Base-by-base conservation (phyloP, 768 basidiomycete species). In the Boletus pseudo-olivaceus region DNA sequence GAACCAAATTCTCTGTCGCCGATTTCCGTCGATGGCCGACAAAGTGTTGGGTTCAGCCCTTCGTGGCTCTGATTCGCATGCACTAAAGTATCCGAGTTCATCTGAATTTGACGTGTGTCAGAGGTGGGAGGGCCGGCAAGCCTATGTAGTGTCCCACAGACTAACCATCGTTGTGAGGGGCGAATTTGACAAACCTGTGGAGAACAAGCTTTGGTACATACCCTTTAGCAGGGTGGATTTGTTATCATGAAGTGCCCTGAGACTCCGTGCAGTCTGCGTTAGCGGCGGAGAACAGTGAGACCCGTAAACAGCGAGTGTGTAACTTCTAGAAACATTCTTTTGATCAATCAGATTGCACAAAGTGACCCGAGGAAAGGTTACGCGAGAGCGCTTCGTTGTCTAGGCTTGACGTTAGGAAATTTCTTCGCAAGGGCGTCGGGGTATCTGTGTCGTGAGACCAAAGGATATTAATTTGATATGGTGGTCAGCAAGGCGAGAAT, bases 391-490 rank as follows among this genome's bases (percentile, higher is more conserved):
- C 27, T 19, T 47, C 26, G 7, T 35, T 17, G 23, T 19, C 27
- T 37, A 10, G 10, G 15, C 19, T 15, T 29, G 34, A 58, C 41
- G 70, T 65, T 27, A 57, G 68, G 49, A 58, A 78, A 1, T 30
- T 29, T 23, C 19, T 30, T 47, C 30, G 20, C 20, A 23, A 17
- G 19, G 20, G 10, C 30, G 5, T 45, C 14, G 15, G n/a, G 35
- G 11, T n/a, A 17, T 30, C 38, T 5, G 19, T 33, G 5, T n/a
- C 44, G 35, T 38, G 34, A 12, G 26, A 49, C 34, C 12, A 29
- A 44, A 4, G 41, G 10, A 30, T 29, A 4, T 32, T 15, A 14
- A 19, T 20, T 32, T 12, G 20, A 50, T 41, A 34, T 9, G 2
- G 15, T 10, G 17, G 37, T 4, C 17, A n/a, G 34, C 5, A 38